Base-by-base conservation (phyloP, 495 filamentous ascomycete genomes). In the Podospora sp. region DNA sequence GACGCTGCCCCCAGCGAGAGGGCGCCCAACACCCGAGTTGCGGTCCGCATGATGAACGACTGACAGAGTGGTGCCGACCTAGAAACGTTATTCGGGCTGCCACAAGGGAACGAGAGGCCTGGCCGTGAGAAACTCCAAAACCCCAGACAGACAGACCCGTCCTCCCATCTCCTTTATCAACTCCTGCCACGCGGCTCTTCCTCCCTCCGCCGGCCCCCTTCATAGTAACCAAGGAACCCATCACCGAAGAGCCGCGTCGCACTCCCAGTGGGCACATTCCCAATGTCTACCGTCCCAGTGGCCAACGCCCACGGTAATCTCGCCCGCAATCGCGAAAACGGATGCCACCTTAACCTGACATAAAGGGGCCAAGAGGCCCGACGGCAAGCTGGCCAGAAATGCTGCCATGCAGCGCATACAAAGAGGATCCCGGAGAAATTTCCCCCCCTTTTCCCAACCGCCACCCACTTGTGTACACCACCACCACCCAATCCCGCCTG, bases 1-100 rank as follows among this genome's bases (percentile, higher is more conserved):
- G 69, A 69, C 29, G 74, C 64, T 49, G 70, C 75, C 18, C 56
- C 72, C 53, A 69, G 69, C 62, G 67, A 71, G 16, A 77, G 72
- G 65, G 69, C 71, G 27, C 72, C 69, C 50, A 76, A 53, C 51
- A 72, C 63, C 9, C 71, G 60, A 65, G 73, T 67, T 46, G 66
- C 22, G 50, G 71, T 60, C 62, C 69, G 71, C 75, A 77, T 77
- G 25, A 62, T 73, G 71, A 46, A 53, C 16, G 40, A 66, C 60
- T 57, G 56, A 65, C 49, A 62, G 64, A 68, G 60, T 57, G 51
- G 65, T 36, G 57, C 60, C 65, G 71, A n/a, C n/a, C n/a, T n/a
- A n/a, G n/a, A n/a, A 56, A 55, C 62, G 56, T 63, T 29, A 58
- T 36, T 60, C 58, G 60, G 62, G 46, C 50, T 55, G 60, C 55